These are phyloP conservation scores for Colletotrichum sp. DNA, from an alignment of 2,329 filamentous ascomycete genomes.

Conservation along the genomic window DNA sequence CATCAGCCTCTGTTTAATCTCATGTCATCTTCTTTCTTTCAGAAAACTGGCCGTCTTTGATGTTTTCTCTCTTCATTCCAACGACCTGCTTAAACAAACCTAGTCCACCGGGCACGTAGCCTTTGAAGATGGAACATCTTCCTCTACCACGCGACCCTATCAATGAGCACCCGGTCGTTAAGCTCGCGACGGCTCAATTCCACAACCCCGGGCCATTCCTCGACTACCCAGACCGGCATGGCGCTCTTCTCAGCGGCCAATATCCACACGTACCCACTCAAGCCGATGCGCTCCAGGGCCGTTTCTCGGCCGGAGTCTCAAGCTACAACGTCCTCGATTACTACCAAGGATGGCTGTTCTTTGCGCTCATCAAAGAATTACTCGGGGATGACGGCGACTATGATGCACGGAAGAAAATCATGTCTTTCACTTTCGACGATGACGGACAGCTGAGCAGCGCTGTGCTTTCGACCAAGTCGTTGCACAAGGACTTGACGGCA, in stretches of 20 bases:
- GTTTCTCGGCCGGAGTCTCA: not conserved
- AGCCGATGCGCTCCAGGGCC: not conserved
- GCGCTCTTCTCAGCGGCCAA: not conserved
- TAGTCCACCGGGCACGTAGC: no score
- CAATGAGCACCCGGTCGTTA: not conserved
- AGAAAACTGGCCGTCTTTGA: not conserved
- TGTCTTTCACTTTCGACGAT: not conserved
- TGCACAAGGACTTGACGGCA: not conserved
- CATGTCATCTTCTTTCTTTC: not conserved
- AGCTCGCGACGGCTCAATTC: not conserved
- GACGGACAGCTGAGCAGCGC: not conserved
- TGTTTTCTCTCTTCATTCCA: not conserved
- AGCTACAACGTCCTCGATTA: not conserved
- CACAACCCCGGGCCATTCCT: not conserved
- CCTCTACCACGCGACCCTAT: constrained; percentile 12
- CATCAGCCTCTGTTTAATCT: not conserved
- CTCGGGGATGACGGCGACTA: not conserved
- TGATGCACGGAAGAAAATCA: not conserved
- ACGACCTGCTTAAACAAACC: not conserved
- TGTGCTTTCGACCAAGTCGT: not conserved
- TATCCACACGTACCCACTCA: constrained; percentile 4
- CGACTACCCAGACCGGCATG: constrained; percentile 3
- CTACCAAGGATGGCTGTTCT: constrained; percentile 9
- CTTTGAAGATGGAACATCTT: constrained; percentile 2
- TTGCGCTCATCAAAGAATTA: not conserved